Percentiles rank a stretch among this genome's conserved stretches.
These are phyloP conservation scores for Eragrostis tef DNA, from an alignment of 202 grass and related monocot species.

Conservation along the genomic window DNA sequence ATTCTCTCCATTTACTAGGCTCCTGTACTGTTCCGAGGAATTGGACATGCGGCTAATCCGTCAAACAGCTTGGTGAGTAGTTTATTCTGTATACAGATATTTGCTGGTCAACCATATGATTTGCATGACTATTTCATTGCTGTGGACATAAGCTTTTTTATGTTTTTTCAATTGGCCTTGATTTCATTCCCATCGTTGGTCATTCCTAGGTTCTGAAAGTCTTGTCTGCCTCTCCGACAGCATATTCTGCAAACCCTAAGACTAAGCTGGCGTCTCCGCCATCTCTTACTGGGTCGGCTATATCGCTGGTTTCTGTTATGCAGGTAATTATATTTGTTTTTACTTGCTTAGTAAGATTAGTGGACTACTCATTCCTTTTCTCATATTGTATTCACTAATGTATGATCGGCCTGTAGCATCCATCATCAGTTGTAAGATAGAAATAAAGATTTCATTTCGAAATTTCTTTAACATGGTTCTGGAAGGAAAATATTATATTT, in stretches of 20 bases:
- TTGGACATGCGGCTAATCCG: conserved; percentile 76
- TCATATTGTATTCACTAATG: conserved; percentile 10
- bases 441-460: no score
- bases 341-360: conserved; percentile 1
- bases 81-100: conserved; percentile 12
- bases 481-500: no score
- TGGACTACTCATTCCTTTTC: neutral
- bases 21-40: conserved; percentile 86
- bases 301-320: conserved; percentile 95
- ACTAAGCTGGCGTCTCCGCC: conserved; percentile 72
- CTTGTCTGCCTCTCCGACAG: conserved; percentile 82
- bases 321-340: conserved; percentile 60
- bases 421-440: conserved; percentile 11
- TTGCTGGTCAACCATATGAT: neutral
- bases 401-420: neutral
- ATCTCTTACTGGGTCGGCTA: conserved; percentile 74
- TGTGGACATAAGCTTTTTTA: neutral
- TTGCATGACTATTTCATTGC: conserved; percentile 11
- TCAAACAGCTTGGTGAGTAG: conserved; percentile 78
- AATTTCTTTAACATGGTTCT: no score
- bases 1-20: conserved; percentile 52
- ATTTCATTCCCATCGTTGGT: conserved; percentile 2
- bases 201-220: conserved; percentile 78
- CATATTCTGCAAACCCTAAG: conserved; percentile 86
- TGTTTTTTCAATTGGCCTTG: neutral